Base-by-base conservation (phyloP, 2,329 filamentous ascomycete genomes). In the Beauveria bassiana region DNA sequence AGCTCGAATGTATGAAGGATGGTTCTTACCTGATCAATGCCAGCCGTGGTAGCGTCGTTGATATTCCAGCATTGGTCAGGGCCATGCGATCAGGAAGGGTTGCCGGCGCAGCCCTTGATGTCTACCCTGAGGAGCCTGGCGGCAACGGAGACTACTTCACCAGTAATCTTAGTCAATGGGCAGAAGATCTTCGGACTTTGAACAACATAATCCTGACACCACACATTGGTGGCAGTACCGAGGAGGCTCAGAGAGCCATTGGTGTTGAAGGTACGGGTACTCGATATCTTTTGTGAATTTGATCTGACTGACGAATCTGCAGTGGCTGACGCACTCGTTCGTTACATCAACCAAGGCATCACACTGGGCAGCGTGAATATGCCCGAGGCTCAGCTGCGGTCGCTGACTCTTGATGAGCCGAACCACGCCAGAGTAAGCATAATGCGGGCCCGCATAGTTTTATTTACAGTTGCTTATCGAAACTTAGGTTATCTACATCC, bases 21-120 rank as follows among this genome's bases (percentile, higher is more conserved):
- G 95, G 95, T 40, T 87, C 90, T 67, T 99, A 99, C 75, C 79
- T 99, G 58, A 95, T 99, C 78, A 99, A 99, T 75, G 95, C 95
- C 65, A 95, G 90, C 73, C 89, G 95, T 69, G 95, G 95, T 61
- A 95, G 86, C 62, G 91, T 99, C 18, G 91, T 99, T 42, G 91
- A 98, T 71, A 97, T 99, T 66, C 88, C 92, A 3, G 93, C 93
- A 20, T 81, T 99, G 61, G 89, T 98, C 72, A 87, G 93, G 69
- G 90, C 91, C 61, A 92, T 92, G 84, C 87, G 91, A 65, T 82
- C 81, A 62, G 93, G 93, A 63, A 95, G 93, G 78, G 79, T 98
- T 66, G 95, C 91, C 16, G 95, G 95, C 67, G 95, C 93, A 61
- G 95, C 93, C n/a, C 81, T 99, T 34, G 95, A 99, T 70, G 95